Base-by-base conservation (phyloP, 192 early-diverging fungal genomes). In the Coemansia sp. region DNA sequence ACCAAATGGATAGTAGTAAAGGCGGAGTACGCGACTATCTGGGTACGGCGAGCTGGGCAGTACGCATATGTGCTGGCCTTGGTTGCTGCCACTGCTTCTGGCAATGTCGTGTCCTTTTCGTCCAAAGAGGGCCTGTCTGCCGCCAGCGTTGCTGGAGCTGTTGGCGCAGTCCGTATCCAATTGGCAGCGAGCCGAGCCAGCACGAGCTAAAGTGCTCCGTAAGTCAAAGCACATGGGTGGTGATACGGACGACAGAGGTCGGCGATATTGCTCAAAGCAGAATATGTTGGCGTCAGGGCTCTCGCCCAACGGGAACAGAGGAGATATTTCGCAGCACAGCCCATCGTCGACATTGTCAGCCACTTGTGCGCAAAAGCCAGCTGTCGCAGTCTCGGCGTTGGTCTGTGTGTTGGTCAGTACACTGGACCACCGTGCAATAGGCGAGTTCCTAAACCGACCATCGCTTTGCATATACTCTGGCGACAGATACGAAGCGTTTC, bases 261-360 rank as follows among this genome's bases (percentile, higher is more conserved):
- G 36, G 27, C 6, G 37, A 51, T 69, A 75, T 14, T 31, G 42
- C 37, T 72, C 73, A 46, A 80, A 80, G 67, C 78, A 80, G 11
- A 75, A 73, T 15, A 80, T 60, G 19, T 58, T 48, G 14, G n/a
- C n/a, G 41, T 80, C 78, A 31, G 78, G 78, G 59, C 78, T 80
- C 60, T 75, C 73, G 50, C 78, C 78, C 58, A 80, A 63, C 36
- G 78, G 78, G 38, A 62, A 72, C 63, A 19, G 57, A 0, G 60
- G 38, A 29, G 78, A 69, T 70, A 80, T 80, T 45, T 80, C 78
- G 67, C 78, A 80, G 69, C 78, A 80, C 46, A 80, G 63, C 12
- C 78, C 78, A 29, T 80, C 78, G 39, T 80, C 78, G 11, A 66
- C 44, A 11, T 80, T 75, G 12, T 69, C 73, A 12, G 19, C 45